A percentile compares a stretch with the other conserved stretches of the same genome.
Conservation (phyloP, 371 early-diverging fungal genomes). For the Mucor racemosus region DNA sequence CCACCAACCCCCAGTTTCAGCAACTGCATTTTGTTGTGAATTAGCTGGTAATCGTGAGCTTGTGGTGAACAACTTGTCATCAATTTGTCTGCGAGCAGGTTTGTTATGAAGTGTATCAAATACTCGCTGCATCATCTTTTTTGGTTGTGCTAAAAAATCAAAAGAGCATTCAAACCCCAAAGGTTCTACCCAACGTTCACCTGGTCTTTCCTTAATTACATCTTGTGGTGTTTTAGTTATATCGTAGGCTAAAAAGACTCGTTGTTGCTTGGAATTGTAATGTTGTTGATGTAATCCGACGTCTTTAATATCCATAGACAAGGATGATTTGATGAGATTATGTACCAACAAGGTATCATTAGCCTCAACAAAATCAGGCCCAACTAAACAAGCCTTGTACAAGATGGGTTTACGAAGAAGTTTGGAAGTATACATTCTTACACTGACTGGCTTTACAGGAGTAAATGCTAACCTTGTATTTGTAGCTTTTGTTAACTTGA, state of each 20-base stretch:
- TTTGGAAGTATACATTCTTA: conserved; percentile 22
- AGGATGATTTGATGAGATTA: conserved; percentile 16
- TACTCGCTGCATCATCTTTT: conserved; percentile 15
- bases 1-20: conserved; percentile 3
- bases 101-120: conserved; percentile 18
- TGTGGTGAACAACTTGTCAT: neutral
- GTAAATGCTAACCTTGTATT: conserved; percentile 15
- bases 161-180: conserved; percentile 18
- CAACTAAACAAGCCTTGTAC: conserved; percentile 12
- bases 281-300: conserved; percentile 10
- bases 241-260: conserved; percentile 1
- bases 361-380: conserved; percentile 11
- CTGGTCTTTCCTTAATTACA: conserved; percentile 18
- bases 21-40: neutral
- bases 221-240: conserved; percentile 18
- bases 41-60: conserved; percentile 5
- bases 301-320: conserved; percentile 14
- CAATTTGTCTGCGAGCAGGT: conserved; percentile 15
- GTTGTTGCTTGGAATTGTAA: neutral
- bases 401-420: conserved; percentile 19
- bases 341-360: neutral
- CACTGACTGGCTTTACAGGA: conserved; percentile 15
- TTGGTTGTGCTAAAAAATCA: conserved; percentile 20
- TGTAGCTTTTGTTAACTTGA: conserved; percentile 17
- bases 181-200: conserved; percentile 22